phyloP scores from a whole-genome alignment of 768 basidiomycete species.

The Thelephora ganbajun region DNA sequence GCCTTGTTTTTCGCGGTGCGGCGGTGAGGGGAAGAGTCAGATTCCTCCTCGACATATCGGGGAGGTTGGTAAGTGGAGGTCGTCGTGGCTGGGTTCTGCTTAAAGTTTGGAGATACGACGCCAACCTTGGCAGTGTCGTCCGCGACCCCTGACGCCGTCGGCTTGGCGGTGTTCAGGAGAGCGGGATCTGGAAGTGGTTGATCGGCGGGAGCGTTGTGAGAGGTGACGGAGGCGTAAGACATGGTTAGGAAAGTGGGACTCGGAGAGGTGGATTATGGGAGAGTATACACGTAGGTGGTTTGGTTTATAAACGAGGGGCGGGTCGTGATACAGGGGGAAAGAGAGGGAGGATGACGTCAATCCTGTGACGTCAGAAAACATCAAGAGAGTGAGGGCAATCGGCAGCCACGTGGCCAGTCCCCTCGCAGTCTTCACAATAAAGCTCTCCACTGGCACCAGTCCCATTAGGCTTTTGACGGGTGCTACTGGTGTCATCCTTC shows the following conservation, averaged over 20 bases:
- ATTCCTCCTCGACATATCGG: background rate
- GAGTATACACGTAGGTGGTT: too few species aligned
- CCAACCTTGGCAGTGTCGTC: slow-evolving; percentile 43
- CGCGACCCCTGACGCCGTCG: slow-evolving; percentile 21
- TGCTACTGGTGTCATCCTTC: slow-evolving; percentile 31
- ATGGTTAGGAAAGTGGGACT: slow-evolving; percentile 20
- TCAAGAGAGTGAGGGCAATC: slow-evolving; percentile 81
- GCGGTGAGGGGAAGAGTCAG: background rate
- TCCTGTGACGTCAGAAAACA: slow-evolving; percentile 44
- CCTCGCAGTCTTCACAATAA: slow-evolving; percentile 80
- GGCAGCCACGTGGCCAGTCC: slow-evolving; percentile 56
- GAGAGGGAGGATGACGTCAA: background rate
- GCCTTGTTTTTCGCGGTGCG: slow-evolving; percentile 5
- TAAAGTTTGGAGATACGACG: slow-evolving; percentile 37
- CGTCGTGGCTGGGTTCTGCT: slow-evolving; percentile 28
- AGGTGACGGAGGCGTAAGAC: slow-evolving; percentile 64
- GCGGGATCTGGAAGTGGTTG: slow-evolving; percentile 55
- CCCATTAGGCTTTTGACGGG: slow-evolving; percentile 7
- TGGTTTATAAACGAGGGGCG: too few species aligned
- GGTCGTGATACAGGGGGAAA: background rate
- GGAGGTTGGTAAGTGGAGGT: slow-evolving; percentile 10
- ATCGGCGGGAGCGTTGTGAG: slow-evolving; percentile 36
- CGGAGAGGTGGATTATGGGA: too few species aligned
- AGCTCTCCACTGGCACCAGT: slow-evolving; percentile 18
- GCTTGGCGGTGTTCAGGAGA: slow-evolving; percentile 31